Base-by-base conservation (phyloP, 768 basidiomycete genomes). In the Trametes meyenii region DNA sequence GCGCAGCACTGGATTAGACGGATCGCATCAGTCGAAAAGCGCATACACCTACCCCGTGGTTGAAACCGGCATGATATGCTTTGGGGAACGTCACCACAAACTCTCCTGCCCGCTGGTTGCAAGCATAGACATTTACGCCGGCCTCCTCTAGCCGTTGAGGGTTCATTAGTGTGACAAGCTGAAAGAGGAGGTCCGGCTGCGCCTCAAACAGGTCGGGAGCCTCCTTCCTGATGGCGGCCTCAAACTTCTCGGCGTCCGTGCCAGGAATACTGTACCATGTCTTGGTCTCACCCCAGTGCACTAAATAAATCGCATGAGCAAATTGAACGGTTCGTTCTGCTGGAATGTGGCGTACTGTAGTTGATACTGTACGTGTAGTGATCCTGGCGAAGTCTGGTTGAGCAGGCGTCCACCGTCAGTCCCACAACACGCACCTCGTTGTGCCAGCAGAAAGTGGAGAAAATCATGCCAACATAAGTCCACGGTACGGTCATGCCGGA, bases 381-480 rank as follows among this genome's bases (percentile, higher is more conserved):
- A 76, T 98, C 96, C 88, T 97, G 71, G 13, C 55, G 57, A 35
- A 42, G 43, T 45, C 62, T 73, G 24, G 64, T 59, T 58, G 53
- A 26, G 50, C 61, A 63, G 43, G 45, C 58, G 61, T 63, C 59
- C 63, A 57, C 51, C 17, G 50, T 2, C 55, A 53, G 51, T 24
- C 26, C 12, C 46, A 42, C 66, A 46, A 45, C 63, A 69, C 79
- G 58, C 68, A 91, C 92, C 85, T 94, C 96, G 70, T 99, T 99
- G 77, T 99, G 97, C 97, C 97, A 99, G 73, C 96, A 98, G 75
- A 99, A 99, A 2, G 97, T 96, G 14, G 96, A 96, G 73, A 99
- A 99, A 17, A 94, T 82, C 96, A 98, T 98, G 49, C 97, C 97
- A 63, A 98, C 94, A 73, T 99, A 99, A 39, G 93, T 97, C 96